Conservation (phyloP, 1,284 basidiomycete species). For the Xanthoconium separans region DNA sequence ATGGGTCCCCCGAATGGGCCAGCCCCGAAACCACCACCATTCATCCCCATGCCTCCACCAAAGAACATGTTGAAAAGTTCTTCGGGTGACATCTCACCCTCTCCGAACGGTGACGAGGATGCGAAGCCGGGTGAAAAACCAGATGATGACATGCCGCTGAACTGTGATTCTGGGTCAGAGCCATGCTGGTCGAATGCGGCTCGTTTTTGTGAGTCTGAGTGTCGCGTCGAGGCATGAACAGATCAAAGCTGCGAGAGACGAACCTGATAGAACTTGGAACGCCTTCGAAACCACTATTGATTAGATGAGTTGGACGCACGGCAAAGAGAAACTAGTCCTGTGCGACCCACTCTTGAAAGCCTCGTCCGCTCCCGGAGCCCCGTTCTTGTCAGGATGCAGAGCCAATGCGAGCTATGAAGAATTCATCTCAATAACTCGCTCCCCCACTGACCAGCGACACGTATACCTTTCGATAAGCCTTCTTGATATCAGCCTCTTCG, state of each 20-base stretch:
- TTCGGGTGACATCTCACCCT: constrained; percentile 90
- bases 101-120: constrained; percentile 50
- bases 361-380: constrained; percentile 96
- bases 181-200: constrained; percentile 86
- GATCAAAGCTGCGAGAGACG: constrained; percentile 53
- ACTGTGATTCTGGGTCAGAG: constrained; percentile 83
- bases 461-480: constrained; percentile 92
- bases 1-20: constrained; percentile 50
- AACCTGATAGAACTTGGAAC: constrained; percentile 89
- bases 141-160: constrained; percentile 67
- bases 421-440: constrained; percentile 16
- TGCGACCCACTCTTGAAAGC: constrained; percentile 89
- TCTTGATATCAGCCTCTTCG: constrained; percentile 90
- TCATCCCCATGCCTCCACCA: constrained; percentile 53
- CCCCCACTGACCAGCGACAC: constrained; percentile 1
- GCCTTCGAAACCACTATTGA: constrained; percentile 94
- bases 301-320: constrained; percentile 7
- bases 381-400: constrained; percentile 97
- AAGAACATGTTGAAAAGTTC: constrained; percentile 99
- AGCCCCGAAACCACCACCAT: constrained; percentile 42
- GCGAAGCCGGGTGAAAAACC: constrained; percentile 52
- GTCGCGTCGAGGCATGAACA: constrained; percentile 5
- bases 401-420: constrained; percentile 78
- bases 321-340: not conserved
- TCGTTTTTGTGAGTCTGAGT: constrained; percentile 83